These are phyloP conservation scores for Coniochaeta hoffmannii DNA, from an alignment of 2,329 filamentous ascomycete genomes.

Conservation along the genomic window DNA sequence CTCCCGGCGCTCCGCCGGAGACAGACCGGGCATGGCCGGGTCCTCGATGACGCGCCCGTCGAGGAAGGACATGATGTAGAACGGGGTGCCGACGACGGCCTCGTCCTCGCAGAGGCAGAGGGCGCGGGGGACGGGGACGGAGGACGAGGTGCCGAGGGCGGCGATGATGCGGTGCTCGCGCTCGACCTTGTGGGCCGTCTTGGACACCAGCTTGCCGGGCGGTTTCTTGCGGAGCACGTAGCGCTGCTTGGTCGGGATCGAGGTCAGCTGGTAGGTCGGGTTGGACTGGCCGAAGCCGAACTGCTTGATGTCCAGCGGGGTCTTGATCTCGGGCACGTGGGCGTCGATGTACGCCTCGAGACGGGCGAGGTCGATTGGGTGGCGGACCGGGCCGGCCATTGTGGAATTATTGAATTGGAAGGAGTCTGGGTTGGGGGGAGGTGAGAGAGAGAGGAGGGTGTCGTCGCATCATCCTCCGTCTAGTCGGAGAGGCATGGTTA, in stretches of 20 bases:
- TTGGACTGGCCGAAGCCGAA: slow-evolving; percentile 98
- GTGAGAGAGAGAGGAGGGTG: background rate
- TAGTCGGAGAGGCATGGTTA: background rate
- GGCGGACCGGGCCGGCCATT: slow-evolving; percentile 83
- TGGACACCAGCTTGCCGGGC: slow-evolving; percentile 85
- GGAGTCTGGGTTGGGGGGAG: background rate
- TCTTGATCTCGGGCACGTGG: slow-evolving; percentile 76
- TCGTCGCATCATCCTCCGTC: background rate
- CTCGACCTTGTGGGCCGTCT: slow-evolving; percentile 93
- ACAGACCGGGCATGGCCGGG: slow-evolving; percentile 68
- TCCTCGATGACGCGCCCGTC: slow-evolving; percentile 92
- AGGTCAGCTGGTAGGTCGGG: slow-evolving; percentile 87
- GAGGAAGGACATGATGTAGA: slow-evolving; percentile 96
- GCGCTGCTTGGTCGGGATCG: slow-evolving; percentile 51
- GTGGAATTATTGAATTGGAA: background rate
- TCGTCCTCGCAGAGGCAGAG: slow-evolving; percentile 82
- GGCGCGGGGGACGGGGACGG: slow-evolving; percentile 78
- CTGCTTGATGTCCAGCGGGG: slow-evolving; percentile 83
- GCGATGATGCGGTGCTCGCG: slow-evolving; percentile 88
- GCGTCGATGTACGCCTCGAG: slow-evolving; percentile 71
- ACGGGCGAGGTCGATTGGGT: slow-evolving; percentile 77
- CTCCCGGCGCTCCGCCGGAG: slow-evolving; percentile 58
- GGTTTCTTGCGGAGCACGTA: slow-evolving; percentile 98
- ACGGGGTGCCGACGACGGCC: slow-evolving; percentile 75
- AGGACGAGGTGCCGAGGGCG: slow-evolving; percentile 67